These are phyloP conservation scores for Mucor saturninus DNA, from an alignment of 371 early-diverging fungal species.

Conservation along the genomic window DNA sequence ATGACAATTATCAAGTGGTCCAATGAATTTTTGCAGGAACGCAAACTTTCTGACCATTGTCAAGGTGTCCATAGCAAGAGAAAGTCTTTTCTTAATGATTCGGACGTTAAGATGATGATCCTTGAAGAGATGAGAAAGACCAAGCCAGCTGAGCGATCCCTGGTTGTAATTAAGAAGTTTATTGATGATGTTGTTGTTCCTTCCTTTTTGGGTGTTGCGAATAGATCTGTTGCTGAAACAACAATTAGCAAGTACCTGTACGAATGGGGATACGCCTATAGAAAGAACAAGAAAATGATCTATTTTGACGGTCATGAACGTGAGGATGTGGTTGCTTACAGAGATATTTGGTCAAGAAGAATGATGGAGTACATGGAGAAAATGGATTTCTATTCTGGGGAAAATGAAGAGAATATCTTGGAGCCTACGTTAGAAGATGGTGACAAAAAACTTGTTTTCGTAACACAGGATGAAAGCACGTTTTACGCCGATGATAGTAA, in stretches of 20 bases:
- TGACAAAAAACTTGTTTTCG: constrained; percentile 1
- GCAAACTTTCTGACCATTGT: neutral
- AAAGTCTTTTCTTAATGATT: constrained; percentile 1
- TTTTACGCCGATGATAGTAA: constrained; percentile 9
- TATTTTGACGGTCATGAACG: constrained; percentile 15
- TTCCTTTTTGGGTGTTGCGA: too few species aligned
- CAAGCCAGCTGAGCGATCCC: constrained; percentile 4
- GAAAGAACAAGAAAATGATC: constrained; percentile 2
- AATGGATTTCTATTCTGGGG: neutral
- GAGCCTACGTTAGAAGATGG: neutral
- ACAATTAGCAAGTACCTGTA: constrained; percentile 4
- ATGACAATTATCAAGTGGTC: constrained; percentile 5
- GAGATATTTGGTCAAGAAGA: neutral
- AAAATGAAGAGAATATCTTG: neutral
- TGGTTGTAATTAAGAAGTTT: neutral
- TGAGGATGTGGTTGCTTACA: constrained; percentile 7
- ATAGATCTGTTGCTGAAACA: neutral
- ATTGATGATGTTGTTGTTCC: neutral
- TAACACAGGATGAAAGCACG: constrained; percentile 3
- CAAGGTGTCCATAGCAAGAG: constrained; percentile 13
- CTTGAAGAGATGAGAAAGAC: neutral
- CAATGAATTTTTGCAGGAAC: neutral
- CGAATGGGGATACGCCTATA: constrained; percentile 10
- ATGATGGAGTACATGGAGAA: constrained; percentile 1
- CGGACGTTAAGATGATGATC: too few species aligned